Base-by-base conservation (phyloP, 345 rosid genomes). In the Eutrema heterophyllum region DNA sequence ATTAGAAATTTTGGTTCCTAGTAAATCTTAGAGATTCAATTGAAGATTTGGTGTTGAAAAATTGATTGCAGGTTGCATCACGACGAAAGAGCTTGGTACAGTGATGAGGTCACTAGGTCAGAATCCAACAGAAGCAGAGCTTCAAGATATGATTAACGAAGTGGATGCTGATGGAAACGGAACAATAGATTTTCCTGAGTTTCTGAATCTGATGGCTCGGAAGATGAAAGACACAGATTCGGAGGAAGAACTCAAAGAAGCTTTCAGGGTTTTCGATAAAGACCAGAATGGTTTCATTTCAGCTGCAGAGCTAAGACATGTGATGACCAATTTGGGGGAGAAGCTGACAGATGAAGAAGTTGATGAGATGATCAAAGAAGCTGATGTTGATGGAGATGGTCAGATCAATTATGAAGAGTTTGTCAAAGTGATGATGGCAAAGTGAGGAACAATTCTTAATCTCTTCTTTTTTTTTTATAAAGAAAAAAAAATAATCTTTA, bases 101-200 rank as follows among this genome's bases (percentile, higher is more conserved):
- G 82, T 79, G 65, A 79, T 79, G 82, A 70, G 82, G n/a, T 73
- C 82, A 15, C 18, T 79, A 44, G 81, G 81, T 7, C 81, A 78
- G 44, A 78, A 78, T 14, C 81, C 81, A 41, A 78, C 81, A 43
- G 81, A 78, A 53, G 81, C 81, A 26, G 81, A 78, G 70, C 36
- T 78, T 24, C 81, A 78, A 43, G 81, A 78, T 6, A 78, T 78
- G 81, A 78, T 78, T 0, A 82, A 84, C 16, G 87, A 84, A 67
- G 87, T 84, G 0, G 87, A 84, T 36, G 87, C 87, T 7, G 87
- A 84, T 58, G 87, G 87, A 0, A 84, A 82, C 12, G 85, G 87
- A 26, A 84, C 87, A 32, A 84, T 84, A 38, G 87, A 84, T 26
- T 84, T 84, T 52, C 87, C 87, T 0, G 87, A 84, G 80, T 84